These are phyloP conservation scores for Tubosaeta sp. DNA, from an alignment of 768 basidiomycete genomes.

Conservation along the genomic window DNA sequence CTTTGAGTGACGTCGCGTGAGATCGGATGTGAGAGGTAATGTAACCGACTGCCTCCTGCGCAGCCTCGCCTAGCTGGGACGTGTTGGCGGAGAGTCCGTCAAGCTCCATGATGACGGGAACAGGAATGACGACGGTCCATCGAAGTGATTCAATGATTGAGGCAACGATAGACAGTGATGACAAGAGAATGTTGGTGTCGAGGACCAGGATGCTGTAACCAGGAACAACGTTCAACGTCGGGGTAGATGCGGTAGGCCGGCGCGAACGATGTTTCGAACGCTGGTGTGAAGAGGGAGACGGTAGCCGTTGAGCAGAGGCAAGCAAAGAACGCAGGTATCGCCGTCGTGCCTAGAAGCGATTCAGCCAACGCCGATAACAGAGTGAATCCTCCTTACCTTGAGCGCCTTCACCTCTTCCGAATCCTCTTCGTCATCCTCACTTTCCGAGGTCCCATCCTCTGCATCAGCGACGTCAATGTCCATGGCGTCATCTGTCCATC, in stretches of 20 bases:
- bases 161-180: conserved; percentile 68
- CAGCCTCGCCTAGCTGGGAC: conserved; percentile 67
- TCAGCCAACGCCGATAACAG: conserved; percentile 8
- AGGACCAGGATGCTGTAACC: conserved; percentile 90
- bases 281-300: conserved; percentile 25
- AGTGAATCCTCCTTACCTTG: conserved; percentile 50
- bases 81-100: conserved; percentile 78
- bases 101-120: conserved; percentile 95
- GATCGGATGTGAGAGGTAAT: conserved; percentile 72
- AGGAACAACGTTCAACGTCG: conserved; percentile 56
- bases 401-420: conserved; percentile 72
- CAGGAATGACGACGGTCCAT: conserved; percentile 89
- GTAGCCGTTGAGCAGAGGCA: conserved; percentile 36
- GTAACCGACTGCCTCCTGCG: conserved; percentile 68
- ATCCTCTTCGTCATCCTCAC: conserved; percentile 62
- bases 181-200: conserved; percentile 93
- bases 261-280: conserved; percentile 26
- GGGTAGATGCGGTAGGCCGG: conserved; percentile 31
- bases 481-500: conserved; percentile 67
- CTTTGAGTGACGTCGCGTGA: conserved; percentile 76
- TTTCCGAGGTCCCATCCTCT: conserved; percentile 41
- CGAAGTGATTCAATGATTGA: conserved; percentile 71
- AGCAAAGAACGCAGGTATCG: conserved; percentile 71
- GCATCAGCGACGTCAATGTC: conserved; percentile 61
- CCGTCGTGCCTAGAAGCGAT: conserved; percentile 55